Base-by-base conservation (phyloP, 2,329 filamentous ascomycete genomes). In the Fusarium penzigii region DNA sequence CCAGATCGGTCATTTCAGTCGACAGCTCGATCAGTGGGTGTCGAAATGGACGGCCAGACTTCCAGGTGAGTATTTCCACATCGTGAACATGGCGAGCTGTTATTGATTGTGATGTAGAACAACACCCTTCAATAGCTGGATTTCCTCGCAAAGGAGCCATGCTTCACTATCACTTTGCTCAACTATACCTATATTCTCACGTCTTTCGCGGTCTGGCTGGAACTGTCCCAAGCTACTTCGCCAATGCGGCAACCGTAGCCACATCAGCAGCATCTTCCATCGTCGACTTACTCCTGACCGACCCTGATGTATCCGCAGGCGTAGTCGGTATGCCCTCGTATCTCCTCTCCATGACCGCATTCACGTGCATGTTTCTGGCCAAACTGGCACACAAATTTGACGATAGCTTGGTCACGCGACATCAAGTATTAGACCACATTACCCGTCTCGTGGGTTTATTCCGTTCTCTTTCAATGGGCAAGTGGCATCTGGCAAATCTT, bases 321-420 rank as follows among this genome's bases (percentile, higher is more conserved):
- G 65, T 70, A 6, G 56, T 53, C 63, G 74, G 77, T 3, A 75
- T 80, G 61, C 77, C 78, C 1, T 74, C 75, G 5, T 79, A 79
- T 44, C 68, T 78, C 10, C 74, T 77, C 53, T 76, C 74, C 39
- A 80, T 80, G 78, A 77, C 75, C 0, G 75, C 74, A 0, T 80
- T 79, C 51, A 75, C 76, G 3, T 78, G 75, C 57, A 75, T 78
- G 54, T 79, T 80, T 52, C 66, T 80, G 1, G 69, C 76, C 17
- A 78, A 78, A 52, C 64, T 78, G 5, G 69, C 74, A 4, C 67
- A 70, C 29, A 75, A 73, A 42, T 71, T 76, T 55, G 62, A 67
- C 0, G 70, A 69, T 7, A 67, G 70, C 4, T 67, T 76, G 2
- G 70, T 77, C 12, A 69, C 75, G 13, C 65, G 69, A 3, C 59